Percentiles rank a stretch among this genome's conserved stretches.
These are phyloP conservation scores for Phalaenopsis hybrid DNA, from an alignment of 116 monocot species.

Conservation along the genomic window DNA sequence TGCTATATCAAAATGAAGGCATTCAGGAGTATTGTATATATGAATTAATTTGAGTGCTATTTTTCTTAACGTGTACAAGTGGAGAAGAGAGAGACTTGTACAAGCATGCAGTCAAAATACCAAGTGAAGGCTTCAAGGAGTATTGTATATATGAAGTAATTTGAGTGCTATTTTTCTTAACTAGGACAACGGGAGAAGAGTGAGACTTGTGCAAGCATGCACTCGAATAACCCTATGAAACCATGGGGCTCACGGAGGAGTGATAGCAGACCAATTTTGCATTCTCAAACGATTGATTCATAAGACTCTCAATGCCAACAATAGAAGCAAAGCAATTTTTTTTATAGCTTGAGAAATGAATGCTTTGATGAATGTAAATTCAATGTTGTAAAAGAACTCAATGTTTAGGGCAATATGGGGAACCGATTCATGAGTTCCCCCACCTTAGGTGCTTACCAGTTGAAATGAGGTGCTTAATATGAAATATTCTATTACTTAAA, in stretches of 20 bases:
- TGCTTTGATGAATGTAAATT: neutral
- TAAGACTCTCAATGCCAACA: neutral
- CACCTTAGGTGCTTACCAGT: neutral
- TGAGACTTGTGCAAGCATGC: too few species aligned
- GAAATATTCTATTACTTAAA: neutral
- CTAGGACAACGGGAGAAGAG: too few species aligned
- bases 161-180: neutral
- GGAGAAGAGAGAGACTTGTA: too few species aligned
- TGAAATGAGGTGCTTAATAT: neutral
- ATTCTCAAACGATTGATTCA: neutral
- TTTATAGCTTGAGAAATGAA: neutral
- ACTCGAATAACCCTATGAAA: too few species aligned
- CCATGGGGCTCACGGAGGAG: neutral
- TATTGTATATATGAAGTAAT: neutral
- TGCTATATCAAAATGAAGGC: neutral
- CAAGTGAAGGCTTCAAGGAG: neutral
- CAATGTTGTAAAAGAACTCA: neutral
- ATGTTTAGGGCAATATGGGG: neutral
- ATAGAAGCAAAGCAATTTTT: neutral
- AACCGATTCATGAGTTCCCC: neutral
- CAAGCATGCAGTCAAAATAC: too few species aligned
- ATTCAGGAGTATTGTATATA: neutral
- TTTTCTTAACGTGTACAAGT: too few species aligned
- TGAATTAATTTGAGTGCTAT: neutral
- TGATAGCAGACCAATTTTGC: neutral